These are phyloP conservation scores for Cercospora sp. DNA, from an alignment of 2,329 filamentous ascomycete genomes.

Conservation along the genomic window DNA sequence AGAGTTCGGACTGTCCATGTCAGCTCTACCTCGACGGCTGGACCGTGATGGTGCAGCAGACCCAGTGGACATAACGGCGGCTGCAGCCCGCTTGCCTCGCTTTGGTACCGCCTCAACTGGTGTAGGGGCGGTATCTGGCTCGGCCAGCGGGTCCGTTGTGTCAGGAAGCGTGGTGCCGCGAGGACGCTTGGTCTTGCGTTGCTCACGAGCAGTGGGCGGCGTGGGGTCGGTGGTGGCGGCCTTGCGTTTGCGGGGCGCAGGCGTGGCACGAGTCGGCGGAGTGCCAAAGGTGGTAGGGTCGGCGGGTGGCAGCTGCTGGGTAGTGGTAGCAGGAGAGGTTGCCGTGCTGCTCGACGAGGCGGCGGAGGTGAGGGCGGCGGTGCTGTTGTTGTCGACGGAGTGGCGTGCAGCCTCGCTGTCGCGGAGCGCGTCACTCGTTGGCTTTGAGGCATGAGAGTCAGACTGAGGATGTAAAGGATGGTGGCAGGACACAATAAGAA, in stretches of 20 bases:
- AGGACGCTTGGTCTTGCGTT: constrained; percentile 60
- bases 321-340: constrained; percentile 29
- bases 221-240: constrained; percentile 50
- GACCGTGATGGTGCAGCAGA: constrained; percentile 46
- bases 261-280: constrained; percentile 50
- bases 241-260: constrained; percentile 74
- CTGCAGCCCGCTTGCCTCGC: constrained; percentile 51
- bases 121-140: constrained; percentile 41
- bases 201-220: constrained; percentile 49
- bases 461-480: constrained; percentile 12
- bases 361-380: constrained; percentile 40
- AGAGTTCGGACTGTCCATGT: constrained; percentile 57
- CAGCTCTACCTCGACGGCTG: constrained; percentile 23
- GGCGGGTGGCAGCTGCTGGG: neutral
- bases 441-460: constrained; percentile 33
- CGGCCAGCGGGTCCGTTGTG: constrained; percentile 42
- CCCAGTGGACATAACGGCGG: constrained; percentile 72
- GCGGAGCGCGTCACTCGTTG: constrained; percentile 31
- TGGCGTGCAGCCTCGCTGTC: constrained; percentile 70
- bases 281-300: constrained; percentile 40
- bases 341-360: constrained; percentile 34
- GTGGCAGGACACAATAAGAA: constrained; percentile 2
- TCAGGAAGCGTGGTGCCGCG: constrained; percentile 43
- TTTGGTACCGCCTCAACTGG: constrained; percentile 51
- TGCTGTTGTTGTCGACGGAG: constrained; percentile 29